Base-by-base conservation (phyloP, 352 stramenopile genomes). In the Phytophthora pistaciae region DNA sequence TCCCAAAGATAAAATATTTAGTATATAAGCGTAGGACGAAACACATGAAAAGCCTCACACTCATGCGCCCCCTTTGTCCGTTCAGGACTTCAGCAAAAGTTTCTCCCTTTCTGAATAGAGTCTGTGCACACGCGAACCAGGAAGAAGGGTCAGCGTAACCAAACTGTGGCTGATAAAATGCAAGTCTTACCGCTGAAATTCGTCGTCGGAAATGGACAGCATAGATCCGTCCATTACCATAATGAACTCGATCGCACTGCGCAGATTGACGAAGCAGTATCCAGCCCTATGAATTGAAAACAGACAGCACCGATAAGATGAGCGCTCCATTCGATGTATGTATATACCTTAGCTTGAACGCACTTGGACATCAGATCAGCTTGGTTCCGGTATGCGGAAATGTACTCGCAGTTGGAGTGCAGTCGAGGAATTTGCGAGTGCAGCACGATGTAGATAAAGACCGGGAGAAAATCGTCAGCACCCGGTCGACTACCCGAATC, bases 361-460 rank as follows among this genome's bases (percentile, higher is more conserved):
- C 66, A 95, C 88, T 98, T 97, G 60, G 90, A 96, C 90, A 98
- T 96, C 54, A 98, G 75, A 70, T 96, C 87, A 27, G 85, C 85
- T 20, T 91, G 84, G 68, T 98, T 97, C 21, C 90, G 84, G 71
- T 95, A 98, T 11, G 83, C 79, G 29, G 93, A 78, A 70, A 98
- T 97, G 73, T 97, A 98, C 74, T 97, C 92, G 68, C 91, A 96
- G 66, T 97, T 98, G 13, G 91, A 97, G 48, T 91, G 70, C 13
- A 98, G 78, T 10, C 84, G 77, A n/a, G 91, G 88, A 61, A 97
- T 95, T 60, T 94, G 84, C 29, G 92, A 94, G 62, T 96, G 90
- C 18, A 98, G 75, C 21, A 98, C 91, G 42, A 98, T 93, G 79
- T 96, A 97, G 66, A 98, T 98, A 69, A 98, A 97, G 29, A 98